Evolutionary conservation across 306 rosid genomes (phyloP), one percentile per base, ranked within the genome.

Genomic region (Biancaea sappan): DNA sequence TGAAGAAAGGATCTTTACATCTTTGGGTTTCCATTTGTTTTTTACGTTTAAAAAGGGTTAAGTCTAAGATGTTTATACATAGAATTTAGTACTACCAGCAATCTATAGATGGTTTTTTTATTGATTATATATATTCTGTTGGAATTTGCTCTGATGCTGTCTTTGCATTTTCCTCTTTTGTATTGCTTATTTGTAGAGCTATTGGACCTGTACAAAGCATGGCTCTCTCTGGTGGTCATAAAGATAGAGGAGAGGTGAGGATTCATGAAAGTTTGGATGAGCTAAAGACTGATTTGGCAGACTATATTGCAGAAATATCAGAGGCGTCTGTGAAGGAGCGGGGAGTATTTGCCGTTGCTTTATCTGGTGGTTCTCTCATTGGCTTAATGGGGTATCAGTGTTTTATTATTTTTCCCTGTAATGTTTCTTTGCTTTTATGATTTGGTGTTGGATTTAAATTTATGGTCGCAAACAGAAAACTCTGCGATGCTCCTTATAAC

Each of bases 341-440:
- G 19, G 99, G 98, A 31, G 86, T 78, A 31, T 95, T 95, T 87
- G 75, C 99, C 46, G 60, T 95, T 66, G 99, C 93, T 75, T 80
- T 95, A 80, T 90, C 99, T 79, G 99, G 99, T 92, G 99, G 99
- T 86, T 95, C 99, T 85, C 98, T 92, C 76, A 86, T 95, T 90
- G 88, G 86, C 83, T 88, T 95, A 85, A 79, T 95, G 96, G 96
- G 99, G 99, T 95, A 95, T 85, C 66, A 68, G 81, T 84, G 76
- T 69, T 78, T 66, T 82, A 86, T 35, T 82, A 84, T 75, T 63
- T 83, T 82, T 53, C 53, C 40, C 53, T 79, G 32, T 79, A 37
- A 73, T 62, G 40, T 83, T 84, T 84, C 40, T 82, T 53, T 71
- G 40, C 48, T 72, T 77, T 81, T 77, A 60, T 78, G 73, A 66